Evolutionary conservation across 306 rosid genomes (phyloP).

Genomic region (Arachis hypogaea): DNA sequence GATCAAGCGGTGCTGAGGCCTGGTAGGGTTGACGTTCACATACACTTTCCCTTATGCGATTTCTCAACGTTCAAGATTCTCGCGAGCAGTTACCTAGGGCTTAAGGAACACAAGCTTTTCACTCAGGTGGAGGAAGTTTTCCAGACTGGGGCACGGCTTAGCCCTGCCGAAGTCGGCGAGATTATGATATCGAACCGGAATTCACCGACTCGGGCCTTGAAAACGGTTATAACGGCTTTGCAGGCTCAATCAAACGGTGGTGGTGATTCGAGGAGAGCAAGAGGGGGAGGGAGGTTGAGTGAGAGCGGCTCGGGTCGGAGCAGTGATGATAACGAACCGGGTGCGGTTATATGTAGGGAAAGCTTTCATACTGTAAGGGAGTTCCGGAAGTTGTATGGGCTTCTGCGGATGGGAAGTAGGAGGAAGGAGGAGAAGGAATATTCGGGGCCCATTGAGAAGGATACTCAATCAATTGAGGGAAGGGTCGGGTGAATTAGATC

Average conservation of each 20-base stretch:
- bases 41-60: slow-evolving; percentile 82
- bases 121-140: slow-evolving; percentile 79
- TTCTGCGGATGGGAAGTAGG: slow-evolving; percentile 71
- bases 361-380: slow-evolving; percentile 71
- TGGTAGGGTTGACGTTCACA: slow-evolving; percentile 80
- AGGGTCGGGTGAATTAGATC: slow-evolving; percentile 26
- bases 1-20: slow-evolving; percentile 77
- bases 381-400: slow-evolving; percentile 80
- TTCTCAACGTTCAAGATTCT: slow-evolving; percentile 78
- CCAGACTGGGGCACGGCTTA: slow-evolving; percentile 65
- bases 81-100: slow-evolving; percentile 69
- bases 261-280: neutral
- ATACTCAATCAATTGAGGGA: slow-evolving; percentile 35
- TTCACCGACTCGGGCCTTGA: slow-evolving; percentile 87
- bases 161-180: slow-evolving; percentile 86
- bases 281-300: slow-evolving; percentile 38
- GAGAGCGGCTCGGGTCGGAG: slow-evolving; percentile 61
- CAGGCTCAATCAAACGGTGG: slow-evolving; percentile 62
- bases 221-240: slow-evolving; percentile 76
- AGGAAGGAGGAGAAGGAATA: slow-evolving; percentile 58
- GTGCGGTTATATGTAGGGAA: slow-evolving; percentile 54
- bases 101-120: slow-evolving; percentile 94
- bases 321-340: slow-evolving; percentile 46
- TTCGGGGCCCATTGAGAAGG: slow-evolving; percentile 48
- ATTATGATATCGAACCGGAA: slow-evolving; percentile 85